phyloP scores from a whole-genome alignment of 2,329 filamentous ascomycete genomes.

The Aspergillus sp. region DNA sequence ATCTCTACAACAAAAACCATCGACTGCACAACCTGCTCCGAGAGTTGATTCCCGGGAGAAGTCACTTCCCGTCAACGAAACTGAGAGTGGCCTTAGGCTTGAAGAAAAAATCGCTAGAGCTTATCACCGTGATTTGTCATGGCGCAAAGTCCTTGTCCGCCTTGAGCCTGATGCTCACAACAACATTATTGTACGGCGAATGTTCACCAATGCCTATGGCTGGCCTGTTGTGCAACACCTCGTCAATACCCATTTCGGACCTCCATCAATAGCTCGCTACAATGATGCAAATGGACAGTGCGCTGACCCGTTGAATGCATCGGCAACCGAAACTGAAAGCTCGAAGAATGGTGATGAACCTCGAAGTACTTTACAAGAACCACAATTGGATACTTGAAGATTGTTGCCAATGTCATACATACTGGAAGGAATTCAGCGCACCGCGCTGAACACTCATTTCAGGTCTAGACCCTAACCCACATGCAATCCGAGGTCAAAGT shows the following conservation, averaged over 20 bases:
- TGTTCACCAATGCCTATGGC: slow-evolving; percentile 95
- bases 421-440: not conserved
- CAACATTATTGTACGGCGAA: slow-evolving; percentile 93
- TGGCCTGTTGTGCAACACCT: slow-evolving; percentile 97
- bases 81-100: slow-evolving; percentile 68
- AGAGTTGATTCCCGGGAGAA: slow-evolving; percentile 15
- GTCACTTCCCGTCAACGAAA: slow-evolving; percentile 17
- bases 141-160: slow-evolving; percentile 95
- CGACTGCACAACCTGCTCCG: slow-evolving; percentile 12
- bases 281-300: slow-evolving; percentile 53
- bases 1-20: slow-evolving; percentile 22
- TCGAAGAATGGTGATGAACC: not conserved
- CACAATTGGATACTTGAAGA: not conserved
- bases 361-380: not conserved
- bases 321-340: not conserved
- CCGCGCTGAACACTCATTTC: not conserved
- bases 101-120: slow-evolving; percentile 97
- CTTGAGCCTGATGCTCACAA: slow-evolving; percentile 97
- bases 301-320: not conserved
- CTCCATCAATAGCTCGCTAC: slow-evolving; percentile 65
- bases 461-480: not conserved
- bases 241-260: slow-evolving; percentile 90
- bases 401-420: not conserved
- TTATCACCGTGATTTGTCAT: slow-evolving; percentile 87
- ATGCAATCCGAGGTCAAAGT: not conserved